A percentile compares a stretch with the other conserved stretches of the same genome.
These are phyloP conservation scores for Pseudofabraea citricarpa DNA, from an alignment of 2,329 filamentous ascomycete species.

Conservation along the genomic window DNA sequence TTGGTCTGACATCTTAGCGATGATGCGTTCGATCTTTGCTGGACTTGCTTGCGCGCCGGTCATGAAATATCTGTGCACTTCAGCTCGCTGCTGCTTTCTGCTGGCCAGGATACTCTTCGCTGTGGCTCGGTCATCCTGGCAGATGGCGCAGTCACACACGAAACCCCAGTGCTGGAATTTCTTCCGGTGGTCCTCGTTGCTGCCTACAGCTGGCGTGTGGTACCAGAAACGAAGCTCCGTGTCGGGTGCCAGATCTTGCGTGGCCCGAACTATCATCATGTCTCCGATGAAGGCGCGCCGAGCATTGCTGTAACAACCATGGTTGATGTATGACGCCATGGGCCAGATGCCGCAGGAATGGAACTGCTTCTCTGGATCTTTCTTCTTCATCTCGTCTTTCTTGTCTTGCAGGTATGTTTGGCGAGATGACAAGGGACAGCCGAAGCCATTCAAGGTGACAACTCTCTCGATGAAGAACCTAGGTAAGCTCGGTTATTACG, in stretches of 20 bases:
- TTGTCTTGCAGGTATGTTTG: constrained; percentile 15
- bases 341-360: constrained; percentile 41
- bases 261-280: constrained; percentile 45
- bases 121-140: constrained; percentile 16
- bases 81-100: not conserved
- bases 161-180: constrained; percentile 34
- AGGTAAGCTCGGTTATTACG: not conserved
- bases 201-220: constrained; percentile 8
- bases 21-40: constrained; percentile 9
- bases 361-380: constrained; percentile 1
- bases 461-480: constrained; percentile 42
- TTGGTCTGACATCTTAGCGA: constrained; percentile 15
- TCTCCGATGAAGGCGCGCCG: constrained; percentile 48
- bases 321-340: constrained; percentile 45
- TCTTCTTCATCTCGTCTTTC: not conserved
- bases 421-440: constrained; percentile 25
- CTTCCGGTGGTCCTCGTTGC: constrained; percentile 25
- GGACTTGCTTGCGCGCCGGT: not conserved
- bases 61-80: not conserved
- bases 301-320: constrained; percentile 44
- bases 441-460: constrained; percentile 38
- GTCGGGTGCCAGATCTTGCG: constrained; percentile 33
- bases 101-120: not conserved
- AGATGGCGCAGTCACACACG: constrained; percentile 35
- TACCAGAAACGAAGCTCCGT: constrained; percentile 44